These are phyloP conservation scores for Leucaena leucocephala DNA, from an alignment of 306 rosid genomes.

Conservation along the genomic window DNA sequence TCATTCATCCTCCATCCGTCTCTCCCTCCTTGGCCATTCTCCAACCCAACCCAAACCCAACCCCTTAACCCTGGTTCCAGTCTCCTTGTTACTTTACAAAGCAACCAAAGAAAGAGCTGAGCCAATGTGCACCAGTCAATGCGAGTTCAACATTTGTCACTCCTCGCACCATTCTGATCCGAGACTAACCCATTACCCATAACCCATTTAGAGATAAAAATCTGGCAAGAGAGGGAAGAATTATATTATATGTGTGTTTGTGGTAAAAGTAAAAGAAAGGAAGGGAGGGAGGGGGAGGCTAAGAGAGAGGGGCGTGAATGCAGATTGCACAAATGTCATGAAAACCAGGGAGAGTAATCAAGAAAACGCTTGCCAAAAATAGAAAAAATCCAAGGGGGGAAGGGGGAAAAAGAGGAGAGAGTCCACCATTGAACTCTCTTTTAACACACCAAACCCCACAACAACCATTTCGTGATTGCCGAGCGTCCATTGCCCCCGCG, in stretches of 20 bases:
- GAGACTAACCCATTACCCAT: slow-evolving; percentile 41
- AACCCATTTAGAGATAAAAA: slow-evolving; percentile 47
- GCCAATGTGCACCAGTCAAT: slow-evolving; percentile 43
- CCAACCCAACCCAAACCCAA: slow-evolving; percentile 41
- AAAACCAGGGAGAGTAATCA: slow-evolving; percentile 50
- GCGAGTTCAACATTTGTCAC: slow-evolving; percentile 59
- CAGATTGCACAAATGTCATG: slow-evolving; percentile 79
- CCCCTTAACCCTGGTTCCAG: slow-evolving; percentile 53
- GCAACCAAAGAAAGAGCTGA: slow-evolving; percentile 33
- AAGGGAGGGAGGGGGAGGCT: not conserved
- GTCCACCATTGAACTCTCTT: slow-evolving; percentile 41
- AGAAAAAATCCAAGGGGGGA: slow-evolving; percentile 44
- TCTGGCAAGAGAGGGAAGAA: slow-evolving; percentile 37
- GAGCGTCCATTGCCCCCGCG: slow-evolving; percentile 51
- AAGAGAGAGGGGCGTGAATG: slow-evolving; percentile 48
- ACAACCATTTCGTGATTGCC: slow-evolving; percentile 80
- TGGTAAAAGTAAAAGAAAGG: slow-evolving; percentile 43
- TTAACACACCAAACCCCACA: slow-evolving; percentile 51
- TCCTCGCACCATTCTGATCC: slow-evolving; percentile 15
- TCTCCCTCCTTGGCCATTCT: slow-evolving; percentile 46
- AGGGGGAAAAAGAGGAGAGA: slow-evolving; percentile 2
- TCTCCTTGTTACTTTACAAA: not conserved
- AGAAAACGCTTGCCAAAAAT: slow-evolving; percentile 58
- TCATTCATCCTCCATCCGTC: slow-evolving; percentile 68
- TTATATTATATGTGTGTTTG: not conserved